Evolutionary conservation across 2,329 filamentous ascomycete species (phyloP).

Genomic region (Xylariales sp.): DNA sequence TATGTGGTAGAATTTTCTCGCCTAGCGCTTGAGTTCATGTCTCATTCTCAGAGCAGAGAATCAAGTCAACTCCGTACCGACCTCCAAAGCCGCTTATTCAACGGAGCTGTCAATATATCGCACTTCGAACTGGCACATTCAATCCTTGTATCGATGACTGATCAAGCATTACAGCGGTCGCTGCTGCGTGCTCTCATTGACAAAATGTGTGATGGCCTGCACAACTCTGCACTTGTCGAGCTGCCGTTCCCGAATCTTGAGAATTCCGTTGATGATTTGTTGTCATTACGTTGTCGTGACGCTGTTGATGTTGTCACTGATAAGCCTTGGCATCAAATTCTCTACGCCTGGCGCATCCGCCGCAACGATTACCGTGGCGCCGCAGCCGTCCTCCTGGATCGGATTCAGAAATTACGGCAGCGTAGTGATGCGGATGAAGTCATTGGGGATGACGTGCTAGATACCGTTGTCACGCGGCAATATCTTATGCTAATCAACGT

Average conservation of each 20-base stretch:
- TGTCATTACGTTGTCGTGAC: slow-evolving; percentile 66
- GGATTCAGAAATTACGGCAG: slow-evolving; percentile 57
- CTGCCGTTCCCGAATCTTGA: slow-evolving; percentile 77
- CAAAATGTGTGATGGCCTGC: slow-evolving; percentile 63
- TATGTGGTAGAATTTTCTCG: slow-evolving; percentile 81
- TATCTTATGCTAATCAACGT: slow-evolving; percentile 93
- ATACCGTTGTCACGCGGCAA: slow-evolving; percentile 65
- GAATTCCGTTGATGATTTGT: slow-evolving; percentile 72
- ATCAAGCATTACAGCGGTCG: slow-evolving; percentile 66
- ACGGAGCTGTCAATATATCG: slow-evolving; percentile 71
- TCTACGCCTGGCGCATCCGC: slow-evolving; percentile 86
- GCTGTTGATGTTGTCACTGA: slow-evolving; percentile 61
- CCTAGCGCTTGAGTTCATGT: slow-evolving; percentile 64
- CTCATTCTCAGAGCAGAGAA: slow-evolving; percentile 26
- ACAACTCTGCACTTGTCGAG: slow-evolving; percentile 63
- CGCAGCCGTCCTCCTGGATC: slow-evolving; percentile 57
- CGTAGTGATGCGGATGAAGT: slow-evolving; percentile 56
- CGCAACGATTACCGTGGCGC: slow-evolving; percentile 82
- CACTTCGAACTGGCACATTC: slow-evolving; percentile 81
- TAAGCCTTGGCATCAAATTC: slow-evolving; percentile 78
- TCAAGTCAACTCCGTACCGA: slow-evolving; percentile 53
- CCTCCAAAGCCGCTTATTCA: slow-evolving; percentile 80
- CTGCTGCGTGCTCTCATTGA: slow-evolving; percentile 67
- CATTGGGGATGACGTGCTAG: slow-evolving; percentile 50
- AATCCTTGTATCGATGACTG: slow-evolving; percentile 68